Base-by-base conservation (phyloP, 2,329 filamentous ascomycete species). In the Calcarisporium arbuscula region DNA sequence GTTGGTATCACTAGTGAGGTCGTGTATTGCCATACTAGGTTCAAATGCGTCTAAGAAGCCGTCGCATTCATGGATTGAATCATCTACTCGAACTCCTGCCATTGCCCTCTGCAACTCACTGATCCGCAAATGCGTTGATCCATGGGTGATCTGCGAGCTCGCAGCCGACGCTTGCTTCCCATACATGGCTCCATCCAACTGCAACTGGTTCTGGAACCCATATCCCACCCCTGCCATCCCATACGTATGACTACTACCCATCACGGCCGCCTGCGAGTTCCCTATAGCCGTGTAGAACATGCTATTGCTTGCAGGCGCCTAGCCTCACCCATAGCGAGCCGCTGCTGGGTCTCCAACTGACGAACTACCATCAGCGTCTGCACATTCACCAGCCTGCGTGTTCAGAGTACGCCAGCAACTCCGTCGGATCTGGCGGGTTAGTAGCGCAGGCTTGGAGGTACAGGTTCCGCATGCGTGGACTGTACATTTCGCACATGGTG, bases 401-500 rank as follows among this genome's bases (percentile, higher is more conserved):
- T 8, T 8, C 8, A 8, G 26, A 28, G 26, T 8, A 8, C 3
- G 3, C 17, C 8, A 28, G 26, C 8, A 28, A 14, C 8, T 11
- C 8, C 8, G 8, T 28, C 26, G 26, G 26, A 16, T 28, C 26
- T 9, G 14, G 26, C 8, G 26, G 26, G 8, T 8, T 9, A 8
- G 8, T 12, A 14, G 20, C n/a, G 25, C 40, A 43, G 3, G 44
- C 42, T 12, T 37, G 30, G 0, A 8, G 17, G 26, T 41, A 46
- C 18, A 35, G 30, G 11, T 27, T 30, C 10, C 44, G 38, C 44
- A 46, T 46, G 1, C 37, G 40, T 4, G 35, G 32, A 4, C 42
- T 43, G 28, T 45, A 46, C 28, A 43, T 23, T 28, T 35, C 37
- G 28, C 44, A 46, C 33, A 45, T 32, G 26, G 28, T 35, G 14